Conservation (phyloP, 345 rosid genomes). For the Rubroshorea leprosula region DNA sequence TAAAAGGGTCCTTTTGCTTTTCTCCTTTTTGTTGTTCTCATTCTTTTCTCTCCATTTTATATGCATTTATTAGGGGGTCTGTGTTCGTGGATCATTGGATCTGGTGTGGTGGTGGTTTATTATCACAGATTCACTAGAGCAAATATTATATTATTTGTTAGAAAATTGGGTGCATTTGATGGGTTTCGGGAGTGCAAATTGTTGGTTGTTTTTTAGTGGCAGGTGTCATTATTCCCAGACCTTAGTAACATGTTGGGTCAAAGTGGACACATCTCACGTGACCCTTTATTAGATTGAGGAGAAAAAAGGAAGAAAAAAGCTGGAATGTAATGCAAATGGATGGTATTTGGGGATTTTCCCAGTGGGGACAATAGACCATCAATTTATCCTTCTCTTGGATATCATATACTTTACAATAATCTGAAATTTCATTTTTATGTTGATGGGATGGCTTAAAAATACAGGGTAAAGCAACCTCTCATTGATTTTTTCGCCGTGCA, state of each 20-base stretch:
- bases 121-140: too few relatives aligned
- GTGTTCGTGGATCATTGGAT: slow-evolving; percentile 6
- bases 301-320: neutral
- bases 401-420: too few relatives aligned
- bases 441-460: too few relatives aligned
- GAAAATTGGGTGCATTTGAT: neutral
- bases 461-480: too few relatives aligned
- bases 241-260: slow-evolving; percentile 11
- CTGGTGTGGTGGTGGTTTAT: slow-evolving; percentile 15
- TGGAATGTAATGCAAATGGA: too few relatives aligned
- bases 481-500: too few relatives aligned
- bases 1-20: slow-evolving; percentile 8
- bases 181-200: slow-evolving; percentile 19
- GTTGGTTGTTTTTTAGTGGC: slow-evolving; percentile 21
- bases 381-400: too few relatives aligned
- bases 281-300: slow-evolving; percentile 12
- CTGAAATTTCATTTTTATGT: too few relatives aligned
- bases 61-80: too few relatives aligned
- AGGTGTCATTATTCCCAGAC: slow-evolving; percentile 16
- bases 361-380: too few relatives aligned
- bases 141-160: neutral
- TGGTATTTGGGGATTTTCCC: too few relatives aligned
- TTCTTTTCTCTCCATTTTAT: too few relatives aligned
- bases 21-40: slow-evolving; percentile 13
- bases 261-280: slow-evolving; percentile 21